Evolutionary conservation across 1,284 basidiomycete species (phyloP), one percentile per base, ranked within the genome.

Genomic region (Rhodotorula sp.): DNA sequence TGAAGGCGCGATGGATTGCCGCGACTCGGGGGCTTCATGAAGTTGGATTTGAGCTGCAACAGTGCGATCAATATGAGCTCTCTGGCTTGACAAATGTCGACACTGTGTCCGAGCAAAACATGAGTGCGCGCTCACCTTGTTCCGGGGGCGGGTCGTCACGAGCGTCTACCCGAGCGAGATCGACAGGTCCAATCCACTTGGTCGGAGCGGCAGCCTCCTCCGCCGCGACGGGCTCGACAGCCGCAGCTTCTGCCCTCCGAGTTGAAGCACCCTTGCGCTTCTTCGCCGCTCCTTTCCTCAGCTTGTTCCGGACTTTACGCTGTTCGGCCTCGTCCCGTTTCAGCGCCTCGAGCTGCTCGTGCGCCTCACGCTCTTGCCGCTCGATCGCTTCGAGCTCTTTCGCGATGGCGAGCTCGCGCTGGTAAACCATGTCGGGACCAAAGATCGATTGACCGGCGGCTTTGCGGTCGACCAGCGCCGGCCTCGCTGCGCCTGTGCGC

Each of bases 371-470:
- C 69, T 72, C 75, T 39, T 46, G 43, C 18, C 63, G 66, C 60
- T 76, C 75, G 29, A 48, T 58, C n/a, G 47, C 68, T n/a, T 77
- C 69, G 7, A 67, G 18, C 56, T 64, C 65, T 39, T 62, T 31
- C 26, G 62, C 65, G 0, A 26, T 48, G 21, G 68, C 68, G 26
- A 70, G 54, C 51, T 77, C 76, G 20, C 71, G 62, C 64, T 77
- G 71, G 39, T 75, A 77, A 7, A 75, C 46, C 34, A 75, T 47
- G 48, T 77, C 76, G 3, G 73, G 73, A 0, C 76, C 76, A 39
- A 77, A 77, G 61, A 77, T 70, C 21, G 70, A 70, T 43, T 61
- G 34, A 34, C 34, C 34, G 48, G n/a, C 39, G 18, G 54, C 46
- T 21, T 48, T 57, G 26, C 54, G 46, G 8, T 31, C 48, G 12